Evolutionary conservation across 2,329 filamentous ascomycete genomes (phyloP), one percentile per base, ranked within the genome.

Genomic region (Septoria petroselini): DNA sequence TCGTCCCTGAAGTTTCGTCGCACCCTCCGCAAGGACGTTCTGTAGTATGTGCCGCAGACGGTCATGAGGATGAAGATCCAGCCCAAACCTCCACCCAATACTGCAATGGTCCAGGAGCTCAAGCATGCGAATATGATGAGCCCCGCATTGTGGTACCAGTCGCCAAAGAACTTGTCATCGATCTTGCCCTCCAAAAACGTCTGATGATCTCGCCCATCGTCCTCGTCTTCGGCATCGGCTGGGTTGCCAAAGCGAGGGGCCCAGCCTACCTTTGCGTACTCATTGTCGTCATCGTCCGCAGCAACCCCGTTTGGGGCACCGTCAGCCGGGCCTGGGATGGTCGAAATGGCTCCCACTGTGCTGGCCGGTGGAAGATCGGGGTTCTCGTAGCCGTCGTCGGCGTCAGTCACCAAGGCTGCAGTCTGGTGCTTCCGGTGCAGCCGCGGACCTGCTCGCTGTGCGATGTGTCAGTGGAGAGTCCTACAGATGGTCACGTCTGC

Each of bases 141-240:
- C n/a, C 77, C 93, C 2, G 91, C 84, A 69, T 98, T 98, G 70
- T 98, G 91, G 70, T 97, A 98, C 93, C 93, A 98, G 68, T 97
- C 90, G 66, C 93, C 93, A 68, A 87, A 98, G 69, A 94, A 88
- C 66, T 88, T 88, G 66, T 97, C 91, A 34, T 91, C 83, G 29
- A 98, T 71, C 68, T 84, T 85, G 53, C 83, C 80, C 67, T 98
- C 94, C 18, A 97, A 70, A 74, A 85, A 88, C 1, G 90, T 95
- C 63, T 90, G 82, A 68, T 96, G 91, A 65, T 98, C 91, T 31
- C 93, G 77, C 63, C 95, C 68, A 53, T 82, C 89, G 38, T 69
- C 70, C 50, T 85, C 83, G 9, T 73, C 73, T 2, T 76, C 69
- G 66, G 48, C 68, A 65, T 69, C 77, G n/a, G 65, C 68, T 1